Evolutionary conservation across 179 eudicot species (phyloP), one percentile per base, ranked within the genome.

Genomic region (Sideroxylon spinosum): DNA sequence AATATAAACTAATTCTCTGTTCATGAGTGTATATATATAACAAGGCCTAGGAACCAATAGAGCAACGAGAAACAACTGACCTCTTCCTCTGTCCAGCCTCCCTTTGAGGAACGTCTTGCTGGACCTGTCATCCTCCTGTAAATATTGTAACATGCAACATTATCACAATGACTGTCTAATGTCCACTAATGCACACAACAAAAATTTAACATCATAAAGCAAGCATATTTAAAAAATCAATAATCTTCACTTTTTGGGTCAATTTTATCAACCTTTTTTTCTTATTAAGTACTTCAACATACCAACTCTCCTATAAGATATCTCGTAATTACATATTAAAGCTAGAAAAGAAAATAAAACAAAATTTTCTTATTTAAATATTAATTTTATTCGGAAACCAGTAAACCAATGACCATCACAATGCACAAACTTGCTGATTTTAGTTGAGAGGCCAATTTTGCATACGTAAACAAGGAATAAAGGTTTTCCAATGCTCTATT

Each of bases 21-120:
- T 37, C 44, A 37, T 3, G 44, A 37, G 44, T 37, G 5, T 37
- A 37, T 37, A 52, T 52, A 52, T 52, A 9, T 16, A 16, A 19
- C 13, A 19, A 63, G 12, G 7, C 20, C 9, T 14, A 14, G 23
- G 37, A 44, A 68, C 7, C 29, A 67, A 17, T 28, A 59, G n/a
- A 69, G 25, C 9, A 76, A 25, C 32, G 2, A 26, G 49, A 29
- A 49, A 48, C 76, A 68, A 55, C 6, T 8, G 48, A 90, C 96
- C 92, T 91, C 92, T 84, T 90, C 92, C 80, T 83, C 86, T 2
- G 93, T 91, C 97, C 97, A 91, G 52, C 90, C 88, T 22, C 89
- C 90, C 85, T 81, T 88, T 16, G 97, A 88, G 26, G 92, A 81
- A 23, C 91, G 90, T 62, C 88, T 84, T 4, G 82, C 75, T 20